Conservation (phyloP, 2,329 filamentous ascomycete species). For the Ophiostoma sp. region DNA sequence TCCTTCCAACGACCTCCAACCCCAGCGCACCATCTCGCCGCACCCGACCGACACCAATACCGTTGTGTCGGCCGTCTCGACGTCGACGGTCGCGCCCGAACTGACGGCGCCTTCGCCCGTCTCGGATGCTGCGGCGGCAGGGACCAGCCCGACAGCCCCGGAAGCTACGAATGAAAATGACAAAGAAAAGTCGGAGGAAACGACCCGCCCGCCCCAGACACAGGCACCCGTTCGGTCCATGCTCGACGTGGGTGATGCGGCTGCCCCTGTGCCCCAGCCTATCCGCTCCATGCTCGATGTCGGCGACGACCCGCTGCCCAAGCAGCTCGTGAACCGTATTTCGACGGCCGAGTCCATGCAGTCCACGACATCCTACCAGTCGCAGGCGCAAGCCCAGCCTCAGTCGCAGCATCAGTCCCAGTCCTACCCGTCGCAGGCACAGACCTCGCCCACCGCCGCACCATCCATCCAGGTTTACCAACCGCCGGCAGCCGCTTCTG, state of each 20-base stretch:
- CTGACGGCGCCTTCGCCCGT: constrained; percentile 10
- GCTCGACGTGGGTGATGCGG: constrained; percentile 27
- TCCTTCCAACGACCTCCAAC: constrained; percentile 18
- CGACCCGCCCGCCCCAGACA: background rate
- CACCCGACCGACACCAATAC: background rate
- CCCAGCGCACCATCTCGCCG: background rate
- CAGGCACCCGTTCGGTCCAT: constrained; percentile 28
- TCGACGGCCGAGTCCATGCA: constrained; percentile 17
- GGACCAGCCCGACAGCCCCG: background rate
- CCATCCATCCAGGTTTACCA: constrained; percentile 43
- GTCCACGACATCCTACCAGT: constrained; percentile 36
- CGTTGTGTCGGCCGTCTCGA: constrained; percentile 5
- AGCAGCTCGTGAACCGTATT: constrained; percentile 13
- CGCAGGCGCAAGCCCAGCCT: background rate
- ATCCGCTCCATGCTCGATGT: constrained; percentile 28
- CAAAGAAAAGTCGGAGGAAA: background rate
- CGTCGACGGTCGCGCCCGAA: constrained; percentile 13
- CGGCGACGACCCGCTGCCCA: background rate
- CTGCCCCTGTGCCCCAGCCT: background rate
- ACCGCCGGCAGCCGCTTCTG: background rate
- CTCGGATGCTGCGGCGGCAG: background rate
- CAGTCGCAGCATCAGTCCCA: constrained; percentile 21
- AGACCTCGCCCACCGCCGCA: background rate
- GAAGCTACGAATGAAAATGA: background rate
- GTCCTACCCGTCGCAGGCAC: background rate